Evolutionary conservation across 192 early-diverging fungal species (phyloP).

Genomic region (Linnemannia elongata): DNA sequence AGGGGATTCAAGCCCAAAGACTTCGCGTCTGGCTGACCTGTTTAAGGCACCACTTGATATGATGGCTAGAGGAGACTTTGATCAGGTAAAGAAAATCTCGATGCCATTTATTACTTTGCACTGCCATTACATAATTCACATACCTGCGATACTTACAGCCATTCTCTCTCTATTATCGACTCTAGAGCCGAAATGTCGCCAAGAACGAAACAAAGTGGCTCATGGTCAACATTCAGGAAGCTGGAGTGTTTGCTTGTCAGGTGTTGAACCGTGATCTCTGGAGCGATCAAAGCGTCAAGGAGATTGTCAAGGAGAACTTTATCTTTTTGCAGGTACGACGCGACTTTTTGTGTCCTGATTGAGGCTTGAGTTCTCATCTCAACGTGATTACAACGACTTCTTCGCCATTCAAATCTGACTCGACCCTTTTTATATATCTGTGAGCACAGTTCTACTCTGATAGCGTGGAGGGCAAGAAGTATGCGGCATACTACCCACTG

Average conservation of each 20-base stretch:
- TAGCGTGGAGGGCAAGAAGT: constrained; percentile 77
- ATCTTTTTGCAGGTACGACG: constrained; percentile 83
- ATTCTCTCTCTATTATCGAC: neutral
- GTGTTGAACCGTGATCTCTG: constrained; percentile 95
- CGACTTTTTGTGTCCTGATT: neutral
- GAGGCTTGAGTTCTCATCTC: neutral
- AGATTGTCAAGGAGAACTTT: constrained; percentile 83
- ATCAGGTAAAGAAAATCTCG: constrained; percentile 60
- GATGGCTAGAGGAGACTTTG: constrained; percentile 83
- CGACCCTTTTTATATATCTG: constrained; percentile 9
- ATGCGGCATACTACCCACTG: constrained; percentile 81
- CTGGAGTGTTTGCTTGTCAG: constrained; percentile 89
- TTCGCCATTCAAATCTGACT: neutral
- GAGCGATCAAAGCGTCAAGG: constrained; percentile 83
- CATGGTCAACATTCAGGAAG: constrained; percentile 88
- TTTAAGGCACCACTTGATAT: constrained; percentile 92
- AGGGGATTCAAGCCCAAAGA: constrained; percentile 62
- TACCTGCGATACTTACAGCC: neutral
- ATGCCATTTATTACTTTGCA: neutral
- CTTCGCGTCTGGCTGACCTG: constrained; percentile 76
- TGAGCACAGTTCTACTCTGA: constrained; percentile 60
- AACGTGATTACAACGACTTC: neutral
- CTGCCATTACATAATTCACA: neutral
- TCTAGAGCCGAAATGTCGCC: constrained; percentile 74
- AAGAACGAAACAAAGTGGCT: constrained; percentile 80